Base-by-base conservation (phyloP, 2,329 filamentous ascomycete species). In the Cladosporium sp. region DNA sequence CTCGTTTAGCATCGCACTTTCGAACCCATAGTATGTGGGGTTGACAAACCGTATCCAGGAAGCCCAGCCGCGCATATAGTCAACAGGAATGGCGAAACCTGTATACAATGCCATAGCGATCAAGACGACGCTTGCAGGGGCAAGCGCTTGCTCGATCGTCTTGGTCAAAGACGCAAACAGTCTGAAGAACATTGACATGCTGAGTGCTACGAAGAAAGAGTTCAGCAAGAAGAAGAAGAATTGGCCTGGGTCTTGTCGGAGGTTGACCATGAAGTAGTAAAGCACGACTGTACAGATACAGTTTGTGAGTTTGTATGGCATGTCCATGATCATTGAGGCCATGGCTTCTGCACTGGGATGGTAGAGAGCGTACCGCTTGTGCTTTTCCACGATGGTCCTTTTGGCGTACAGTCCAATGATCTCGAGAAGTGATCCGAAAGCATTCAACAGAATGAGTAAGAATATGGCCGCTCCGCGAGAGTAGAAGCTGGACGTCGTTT, bases 341-440 rank as follows among this genome's bases (percentile, higher is more conserved):
- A 89, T 80, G n/a, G 90, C 88, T 78, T 96, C 90, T 14, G 90
- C 88, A 11, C 87, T 90, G 0, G 91, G 90, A 67, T 94, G 91
- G 67, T 95, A 94, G 17, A 95, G 80, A 19, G 90, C 90, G 70
- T 94, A 95, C 59, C 88, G 85, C 55, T 81, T 77, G 66, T 96
- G 91, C 70, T 95, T 95, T 70, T 95, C 90, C 59, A 96, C 89
- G 66, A 95, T 94, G 1, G 88, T 87, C 20, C 91, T 87, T 82
- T 94, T 90, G 2, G 88, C 83, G 70, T 92, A 95, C 4, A 94
- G 80, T 0, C 88, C 90, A 28, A 92, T 74, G 69, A 95, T 92
- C 80, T 87, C 61, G 0, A n/a, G 58, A 62, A 82, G 57, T 87
- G 87, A 72, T 61, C 85, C 80, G 66, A 92, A 92, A 45, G 88